These are phyloP conservation scores for Phaffomyces opuntiae DNA, from an alignment of 805 yeast species.

Conservation along the genomic window DNA sequence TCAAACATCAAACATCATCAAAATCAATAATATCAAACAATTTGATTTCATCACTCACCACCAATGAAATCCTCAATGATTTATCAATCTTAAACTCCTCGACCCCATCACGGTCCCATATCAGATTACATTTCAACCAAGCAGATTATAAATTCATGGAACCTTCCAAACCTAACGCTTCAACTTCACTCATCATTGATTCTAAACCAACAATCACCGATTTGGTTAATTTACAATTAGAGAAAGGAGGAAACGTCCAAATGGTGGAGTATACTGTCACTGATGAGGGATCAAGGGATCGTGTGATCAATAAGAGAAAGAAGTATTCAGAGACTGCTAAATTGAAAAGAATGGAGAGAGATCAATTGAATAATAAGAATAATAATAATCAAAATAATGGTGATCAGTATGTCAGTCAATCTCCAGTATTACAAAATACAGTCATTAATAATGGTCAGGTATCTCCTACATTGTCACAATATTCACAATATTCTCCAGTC, in stretches of 20 bases:
- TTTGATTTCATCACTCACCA: background rate
- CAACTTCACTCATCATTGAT: conserved; percentile 5
- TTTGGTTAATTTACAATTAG: conserved; percentile 19
- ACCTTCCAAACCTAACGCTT: conserved; percentile 6
- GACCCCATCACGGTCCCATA: too few relatives aligned
- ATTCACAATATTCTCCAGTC: too few relatives aligned
- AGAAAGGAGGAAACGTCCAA: conserved; percentile 9
- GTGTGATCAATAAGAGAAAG: background rate
- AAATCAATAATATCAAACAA: too few relatives aligned
- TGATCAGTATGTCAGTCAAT: too few relatives aligned
- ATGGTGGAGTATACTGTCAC: background rate
- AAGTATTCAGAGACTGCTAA: background rate
- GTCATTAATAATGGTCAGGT: too few relatives aligned
- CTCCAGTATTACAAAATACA: too few relatives aligned
- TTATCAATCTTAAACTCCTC: background rate
- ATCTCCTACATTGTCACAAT: too few relatives aligned
- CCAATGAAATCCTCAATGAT: conserved; percentile 3
- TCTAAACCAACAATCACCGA: conserved; percentile 21
- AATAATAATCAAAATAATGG: too few relatives aligned
- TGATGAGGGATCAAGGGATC: conserved; percentile 1
- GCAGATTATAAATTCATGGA: conserved; percentile 17
- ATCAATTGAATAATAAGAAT: too few relatives aligned
- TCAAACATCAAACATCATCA: background rate
- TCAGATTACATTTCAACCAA: background rate
- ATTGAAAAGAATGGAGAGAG: too few relatives aligned